Evolutionary conservation across 139 green algal genomes (phyloP).

Genomic region (Coelastrella sp.): DNA sequence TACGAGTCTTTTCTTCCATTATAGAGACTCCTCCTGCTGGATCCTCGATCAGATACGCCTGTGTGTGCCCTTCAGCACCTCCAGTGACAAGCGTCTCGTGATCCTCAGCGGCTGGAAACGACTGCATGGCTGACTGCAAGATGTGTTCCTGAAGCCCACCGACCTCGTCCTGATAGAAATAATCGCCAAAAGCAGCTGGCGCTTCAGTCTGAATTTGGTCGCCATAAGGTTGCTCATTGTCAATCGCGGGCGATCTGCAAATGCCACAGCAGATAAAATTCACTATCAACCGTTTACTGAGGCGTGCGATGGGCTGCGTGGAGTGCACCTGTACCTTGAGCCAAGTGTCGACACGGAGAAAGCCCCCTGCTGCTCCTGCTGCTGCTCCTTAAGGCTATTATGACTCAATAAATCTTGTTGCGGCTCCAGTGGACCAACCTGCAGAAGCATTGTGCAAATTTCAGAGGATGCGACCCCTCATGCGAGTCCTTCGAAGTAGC

Average conservation of each 20-base stretch:
- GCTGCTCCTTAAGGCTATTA: too few species aligned
- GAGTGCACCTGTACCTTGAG: too few species aligned
- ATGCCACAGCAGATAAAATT: neutral
- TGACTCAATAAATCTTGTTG: too few species aligned
- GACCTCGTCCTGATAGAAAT: neutral
- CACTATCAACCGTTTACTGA: too few species aligned
- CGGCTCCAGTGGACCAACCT: too few species aligned
- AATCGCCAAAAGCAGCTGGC: neutral
- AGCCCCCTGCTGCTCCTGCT: too few species aligned
- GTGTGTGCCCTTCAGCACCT: neutral
- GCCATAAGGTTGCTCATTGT: neutral
- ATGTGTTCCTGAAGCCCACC: neutral
- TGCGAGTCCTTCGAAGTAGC: neutral
- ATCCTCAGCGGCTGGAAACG: neutral
- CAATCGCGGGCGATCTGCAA: neutral
- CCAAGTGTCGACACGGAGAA: too few species aligned
- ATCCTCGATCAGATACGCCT: constrained; percentile 21
- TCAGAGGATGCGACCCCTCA: too few species aligned
- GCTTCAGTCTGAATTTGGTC: neutral
- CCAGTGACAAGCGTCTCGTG: too few species aligned
- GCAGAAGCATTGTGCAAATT: too few species aligned
- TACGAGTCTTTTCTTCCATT: neutral
- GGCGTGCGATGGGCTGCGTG: too few species aligned
- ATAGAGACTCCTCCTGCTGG: neutral
- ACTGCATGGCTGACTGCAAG: neutral